Conservation (phyloP, 805 yeast genomes). For the Kodamaea hsintzibuensis region DNA sequence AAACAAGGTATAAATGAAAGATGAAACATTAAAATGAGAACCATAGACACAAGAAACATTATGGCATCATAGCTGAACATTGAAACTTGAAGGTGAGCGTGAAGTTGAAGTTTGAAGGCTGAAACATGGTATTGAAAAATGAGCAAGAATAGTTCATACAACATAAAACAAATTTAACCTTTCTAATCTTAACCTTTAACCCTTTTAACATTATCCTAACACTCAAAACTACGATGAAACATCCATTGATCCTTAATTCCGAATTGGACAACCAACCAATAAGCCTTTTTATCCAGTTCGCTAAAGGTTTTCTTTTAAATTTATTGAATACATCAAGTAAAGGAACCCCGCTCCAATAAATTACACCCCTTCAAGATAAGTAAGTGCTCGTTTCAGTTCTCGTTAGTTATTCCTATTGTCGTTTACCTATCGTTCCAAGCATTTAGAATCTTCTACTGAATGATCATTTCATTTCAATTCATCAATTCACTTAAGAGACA, state of each 20-base stretch:
- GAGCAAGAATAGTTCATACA: too few relatives aligned
- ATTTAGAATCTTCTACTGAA: not conserved
- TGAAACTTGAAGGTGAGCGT: too few relatives aligned
- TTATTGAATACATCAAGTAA: not conserved
- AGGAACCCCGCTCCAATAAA: not conserved
- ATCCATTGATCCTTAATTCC: not conserved
- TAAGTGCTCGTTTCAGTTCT: not conserved
- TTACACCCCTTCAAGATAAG: not conserved
- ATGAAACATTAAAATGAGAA: too few relatives aligned
- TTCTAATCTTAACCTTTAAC: not conserved
- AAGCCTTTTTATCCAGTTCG: not conserved
- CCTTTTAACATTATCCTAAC: not conserved
- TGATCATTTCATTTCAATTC: not conserved
- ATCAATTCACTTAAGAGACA: constrained; percentile 1
- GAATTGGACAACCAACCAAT: not conserved
- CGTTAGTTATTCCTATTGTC: too few relatives aligned
- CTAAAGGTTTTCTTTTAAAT: not conserved
- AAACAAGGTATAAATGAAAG: too few relatives aligned
- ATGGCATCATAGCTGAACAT: too few relatives aligned
- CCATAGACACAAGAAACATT: too few relatives aligned
- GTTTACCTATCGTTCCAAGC: too few relatives aligned
- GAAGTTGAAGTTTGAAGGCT: not conserved
- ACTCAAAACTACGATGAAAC: too few relatives aligned
- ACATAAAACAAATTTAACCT: too few relatives aligned
- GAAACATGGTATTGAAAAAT: not conserved